A percentile compares a stretch with the other conserved stretches of the same genome.
phyloP scores from a whole-genome alignment of 78 protist genomes.

The Ministeria vibrans region DNA sequence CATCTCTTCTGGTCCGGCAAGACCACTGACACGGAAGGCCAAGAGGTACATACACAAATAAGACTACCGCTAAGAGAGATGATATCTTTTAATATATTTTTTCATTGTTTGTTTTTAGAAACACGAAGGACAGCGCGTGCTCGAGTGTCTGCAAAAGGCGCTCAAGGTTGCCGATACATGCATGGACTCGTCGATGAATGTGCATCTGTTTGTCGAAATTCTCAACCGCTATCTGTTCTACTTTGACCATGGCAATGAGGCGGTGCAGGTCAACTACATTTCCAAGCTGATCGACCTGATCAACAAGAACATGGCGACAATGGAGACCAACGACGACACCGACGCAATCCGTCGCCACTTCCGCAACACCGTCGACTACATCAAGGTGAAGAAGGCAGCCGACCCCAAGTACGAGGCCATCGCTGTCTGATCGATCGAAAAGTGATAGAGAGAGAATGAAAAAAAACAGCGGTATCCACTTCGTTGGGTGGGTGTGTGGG shows the following conservation, averaged over 20 bases:
- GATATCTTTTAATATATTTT: background rate
- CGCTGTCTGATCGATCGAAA: background rate
- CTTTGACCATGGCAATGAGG: constrained; percentile 41
- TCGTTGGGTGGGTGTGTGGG: too few relatives aligned
- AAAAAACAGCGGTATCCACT: too few relatives aligned
- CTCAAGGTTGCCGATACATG: constrained; percentile 60
- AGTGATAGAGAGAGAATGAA: too few relatives aligned
- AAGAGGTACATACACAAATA: background rate
- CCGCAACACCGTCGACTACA: constrained; percentile 3
- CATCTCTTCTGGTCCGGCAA: constrained; percentile 77
- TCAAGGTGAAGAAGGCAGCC: background rate
- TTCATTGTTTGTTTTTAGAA: background rate
- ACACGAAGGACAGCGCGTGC: constrained; percentile 43
- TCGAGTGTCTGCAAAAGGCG: constrained; percentile 61
- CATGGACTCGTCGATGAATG: constrained; percentile 23
- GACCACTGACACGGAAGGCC: constrained; percentile 1
- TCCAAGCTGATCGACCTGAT: constrained; percentile 20
- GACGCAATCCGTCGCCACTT: background rate
- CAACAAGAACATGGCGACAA: constrained; percentile 14
- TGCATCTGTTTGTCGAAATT: constrained; percentile 77
- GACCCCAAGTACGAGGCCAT: background rate
- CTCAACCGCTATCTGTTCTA: constrained; percentile 70
- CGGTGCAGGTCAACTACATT: constrained; percentile 3
- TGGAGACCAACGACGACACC: constrained; percentile 2
- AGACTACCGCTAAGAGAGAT: background rate